These are phyloP conservation scores for Yarrowia sp. DNA, from an alignment of 805 yeast species.

Conservation along the genomic window DNA sequence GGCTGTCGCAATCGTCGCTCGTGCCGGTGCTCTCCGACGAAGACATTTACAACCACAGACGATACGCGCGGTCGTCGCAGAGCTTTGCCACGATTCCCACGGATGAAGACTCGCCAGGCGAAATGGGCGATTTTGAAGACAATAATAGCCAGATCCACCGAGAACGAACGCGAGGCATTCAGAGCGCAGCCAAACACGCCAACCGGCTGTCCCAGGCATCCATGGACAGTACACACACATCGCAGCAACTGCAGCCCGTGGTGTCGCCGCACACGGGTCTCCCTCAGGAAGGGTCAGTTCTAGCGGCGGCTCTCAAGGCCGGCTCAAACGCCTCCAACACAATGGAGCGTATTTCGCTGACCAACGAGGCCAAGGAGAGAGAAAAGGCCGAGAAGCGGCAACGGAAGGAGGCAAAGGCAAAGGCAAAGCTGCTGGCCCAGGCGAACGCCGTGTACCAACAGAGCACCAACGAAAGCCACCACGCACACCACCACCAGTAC, in stretches of 20 bases:
- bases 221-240: slow-evolving; percentile 14
- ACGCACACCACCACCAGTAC: slow-evolving; percentile 16
- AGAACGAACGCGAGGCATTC: slow-evolving; percentile 17
- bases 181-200: slow-evolving; percentile 36
- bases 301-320: slow-evolving; percentile 35
- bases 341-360: slow-evolving; percentile 34
- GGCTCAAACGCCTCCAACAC: slow-evolving; percentile 35
- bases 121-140: slow-evolving; percentile 32
- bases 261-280: slow-evolving; percentile 34
- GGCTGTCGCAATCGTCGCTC: slow-evolving; percentile 26
- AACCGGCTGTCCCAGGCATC: slow-evolving; percentile 34
- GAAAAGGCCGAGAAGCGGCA: slow-evolving; percentile 26
- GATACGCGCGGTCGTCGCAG: slow-evolving; percentile 21
- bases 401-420: slow-evolving; percentile 27
- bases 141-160: slow-evolving; percentile 6
- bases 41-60: slow-evolving; percentile 20
- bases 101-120: slow-evolving; percentile 35
- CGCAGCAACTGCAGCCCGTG: slow-evolving; percentile 21
- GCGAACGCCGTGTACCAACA: slow-evolving; percentile 29
- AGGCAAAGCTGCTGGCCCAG: slow-evolving; percentile 32
- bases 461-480: slow-evolving; percentile 12
- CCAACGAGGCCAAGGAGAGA: slow-evolving; percentile 30
- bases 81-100: slow-evolving; percentile 34
- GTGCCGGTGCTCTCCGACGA: slow-evolving; percentile 34
- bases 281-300: slow-evolving; percentile 35